phyloP scores from a whole-genome alignment of 345 rosid species.

The Trapa incisa region DNA sequence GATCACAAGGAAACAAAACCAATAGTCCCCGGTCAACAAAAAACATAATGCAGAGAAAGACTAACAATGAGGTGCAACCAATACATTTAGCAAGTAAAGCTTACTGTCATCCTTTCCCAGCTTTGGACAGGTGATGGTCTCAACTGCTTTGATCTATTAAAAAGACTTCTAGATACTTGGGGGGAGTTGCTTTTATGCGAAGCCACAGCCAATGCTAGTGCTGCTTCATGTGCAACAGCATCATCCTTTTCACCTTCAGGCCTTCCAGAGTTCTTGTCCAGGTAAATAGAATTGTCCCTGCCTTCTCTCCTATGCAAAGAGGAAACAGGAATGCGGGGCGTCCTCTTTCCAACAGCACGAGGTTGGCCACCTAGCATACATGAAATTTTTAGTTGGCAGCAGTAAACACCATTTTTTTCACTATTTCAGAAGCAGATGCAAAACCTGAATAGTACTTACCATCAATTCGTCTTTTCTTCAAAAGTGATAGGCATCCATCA shows the following conservation, averaged over 20 bases:
- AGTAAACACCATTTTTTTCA: conserved; percentile 6
- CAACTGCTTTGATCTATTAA: conserved; percentile 24
- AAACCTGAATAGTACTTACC: conserved; percentile 30
- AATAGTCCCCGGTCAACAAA: neutral
- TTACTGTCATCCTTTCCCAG: conserved; percentile 58
- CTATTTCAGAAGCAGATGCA: neutral
- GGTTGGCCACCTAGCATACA: conserved; percentile 48
- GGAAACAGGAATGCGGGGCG: conserved; percentile 87
- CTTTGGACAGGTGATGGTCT: conserved; percentile 45
- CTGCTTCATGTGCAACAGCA: conserved; percentile 62
- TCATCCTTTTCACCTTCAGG: conserved; percentile 39
- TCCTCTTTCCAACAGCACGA: conserved; percentile 85
- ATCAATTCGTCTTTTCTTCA: conserved; percentile 52
- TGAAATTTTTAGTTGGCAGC: conserved; percentile 6
- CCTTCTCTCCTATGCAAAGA: conserved; percentile 35
- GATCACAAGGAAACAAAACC: conserved; percentile 8
- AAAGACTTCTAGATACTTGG: conserved; percentile 37
- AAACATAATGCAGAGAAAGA: conserved; percentile 2
- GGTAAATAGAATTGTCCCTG: conserved; percentile 29
- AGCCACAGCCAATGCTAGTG: conserved; percentile 58
- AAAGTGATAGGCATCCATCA: conserved; percentile 66
- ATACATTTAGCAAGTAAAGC: conserved; percentile 2
- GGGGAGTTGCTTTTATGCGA: conserved; percentile 57
- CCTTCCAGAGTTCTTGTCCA: conserved; percentile 39
- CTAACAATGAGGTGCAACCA: neutral